Evolutionary conservation across 2,329 filamentous ascomycete genomes (phyloP), one percentile per base, ranked within the genome.

Genomic region (Cercospora nicotianae): DNA sequence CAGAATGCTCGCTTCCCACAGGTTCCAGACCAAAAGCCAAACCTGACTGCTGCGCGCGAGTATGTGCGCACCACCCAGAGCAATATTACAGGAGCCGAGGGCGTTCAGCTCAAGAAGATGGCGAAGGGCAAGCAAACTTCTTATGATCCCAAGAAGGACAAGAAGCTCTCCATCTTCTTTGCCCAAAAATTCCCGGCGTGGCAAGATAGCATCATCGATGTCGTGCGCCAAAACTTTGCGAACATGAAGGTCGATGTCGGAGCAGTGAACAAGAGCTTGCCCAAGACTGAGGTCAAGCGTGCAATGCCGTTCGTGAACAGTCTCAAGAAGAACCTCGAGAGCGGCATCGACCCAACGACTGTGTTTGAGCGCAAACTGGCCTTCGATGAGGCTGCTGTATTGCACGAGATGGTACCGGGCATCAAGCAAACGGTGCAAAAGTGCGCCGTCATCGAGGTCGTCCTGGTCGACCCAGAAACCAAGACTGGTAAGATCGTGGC

Each of bases 301-400:
- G 94, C 93, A 2, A 98, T 98, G 94, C 95, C 95, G 0, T 98
- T 97, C 77, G 90, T 97, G 60, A 94, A 98, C 82, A 82, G 80
- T 6, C 83, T 98, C 68, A 97, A 97, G 89, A 91, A 87, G 80
- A 88, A 92, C 63, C 86, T 99, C 65, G 85, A 93, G 66, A 78
- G 79, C 42, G 84, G 85, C 60, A 69, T 76, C 31, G 90, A 91
- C 69, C 88, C 94, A 13, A 82, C 86, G 26, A 84, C 82, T 2
- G 92, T 97, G 9, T 89, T 98, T 76, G 89, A 94, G 77, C 87
- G 93, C 72, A 92, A 94, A 81, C 84, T 99, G 69, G 86, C 88
- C 0, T 99, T 98, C 79, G 90, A 97, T 75, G 95, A 99, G 84
- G 84, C 89, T 59, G 85, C 86, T 68, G 91, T 90, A 36, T 84